These are phyloP conservation scores for Dothistroma septosporum DNA, from an alignment of 2,329 filamentous ascomycete genomes.

Conservation along the genomic window DNA sequence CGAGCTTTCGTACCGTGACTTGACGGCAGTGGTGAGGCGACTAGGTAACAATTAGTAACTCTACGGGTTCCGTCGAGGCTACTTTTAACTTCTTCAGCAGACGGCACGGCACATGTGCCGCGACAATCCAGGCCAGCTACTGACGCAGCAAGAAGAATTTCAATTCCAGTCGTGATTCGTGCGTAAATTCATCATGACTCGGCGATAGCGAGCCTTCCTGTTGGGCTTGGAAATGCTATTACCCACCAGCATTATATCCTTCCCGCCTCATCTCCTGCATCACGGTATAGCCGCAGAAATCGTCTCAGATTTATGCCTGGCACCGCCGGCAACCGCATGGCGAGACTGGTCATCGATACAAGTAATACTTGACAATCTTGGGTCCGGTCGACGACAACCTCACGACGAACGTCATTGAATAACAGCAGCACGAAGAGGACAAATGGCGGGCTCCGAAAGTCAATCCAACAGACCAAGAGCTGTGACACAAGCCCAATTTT, in stretches of 20 bases:
- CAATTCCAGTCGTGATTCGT: not conserved
- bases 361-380: not conserved
- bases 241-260: not conserved
- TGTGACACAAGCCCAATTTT: not conserved
- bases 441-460: not conserved
- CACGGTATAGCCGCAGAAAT: too few species aligned
- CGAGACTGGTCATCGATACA: not conserved
- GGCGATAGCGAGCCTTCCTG: not conserved
- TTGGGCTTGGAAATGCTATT: not conserved
- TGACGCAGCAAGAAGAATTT: not conserved
- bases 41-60: not conserved
- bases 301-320: not conserved
- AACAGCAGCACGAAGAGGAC: not conserved
- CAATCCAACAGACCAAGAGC: not conserved
- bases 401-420: not conserved
- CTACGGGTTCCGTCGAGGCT: too few species aligned
- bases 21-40: not conserved
- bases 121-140: too few species aligned
- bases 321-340: not conserved
- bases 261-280: not conserved
- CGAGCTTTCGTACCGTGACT: not conserved
- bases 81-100: not conserved
- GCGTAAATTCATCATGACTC: not conserved
- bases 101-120: too few species aligned
- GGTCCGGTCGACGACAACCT: not conserved